A percentile compares a stretch with the other conserved stretches of the same genome.
These are phyloP conservation scores for Coemansia aciculifera DNA, from an alignment of 192 early-diverging fungal species.

Conservation along the genomic window DNA sequence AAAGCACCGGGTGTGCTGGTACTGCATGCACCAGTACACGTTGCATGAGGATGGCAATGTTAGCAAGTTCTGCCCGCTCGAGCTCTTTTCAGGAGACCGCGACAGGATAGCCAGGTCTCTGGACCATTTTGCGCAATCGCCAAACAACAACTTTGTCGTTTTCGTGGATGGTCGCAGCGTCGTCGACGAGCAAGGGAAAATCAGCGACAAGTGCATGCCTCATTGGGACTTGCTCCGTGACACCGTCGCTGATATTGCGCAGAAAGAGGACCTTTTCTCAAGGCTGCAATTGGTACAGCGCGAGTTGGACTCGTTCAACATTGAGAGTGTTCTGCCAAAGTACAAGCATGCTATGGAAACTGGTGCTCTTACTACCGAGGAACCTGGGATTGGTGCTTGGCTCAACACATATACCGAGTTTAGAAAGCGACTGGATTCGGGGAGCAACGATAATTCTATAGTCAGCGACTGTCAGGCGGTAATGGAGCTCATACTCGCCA, in stretches of 20 bases:
- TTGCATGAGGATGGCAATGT: conserved; percentile 42
- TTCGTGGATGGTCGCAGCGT: conserved; percentile 43
- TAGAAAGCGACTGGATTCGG: not conserved
- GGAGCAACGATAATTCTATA: not conserved
- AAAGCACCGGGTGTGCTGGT: conserved; percentile 66
- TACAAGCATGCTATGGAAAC: conserved; percentile 28
- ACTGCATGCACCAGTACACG: conserved; percentile 71
- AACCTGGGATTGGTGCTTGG: conserved; percentile 32
- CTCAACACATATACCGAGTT: conserved; percentile 27
- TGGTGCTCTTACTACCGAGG: conserved; percentile 19
- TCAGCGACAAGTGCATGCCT: conserved; percentile 12
- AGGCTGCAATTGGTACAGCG: conserved; percentile 55
- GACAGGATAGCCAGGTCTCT: conserved; percentile 40
- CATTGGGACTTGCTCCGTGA: conserved; percentile 30
- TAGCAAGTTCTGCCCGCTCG: conserved; percentile 68
- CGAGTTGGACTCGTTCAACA: conserved; percentile 59
- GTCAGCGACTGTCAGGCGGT: conserved; percentile 54
- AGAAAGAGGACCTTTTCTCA: conserved; percentile 47
- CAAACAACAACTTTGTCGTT: conserved; percentile 51
- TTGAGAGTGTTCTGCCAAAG: conserved; percentile 55
- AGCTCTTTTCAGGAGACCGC: conserved; percentile 58
- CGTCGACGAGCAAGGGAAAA: conserved; percentile 8
- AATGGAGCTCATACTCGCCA: conserved; percentile 66
- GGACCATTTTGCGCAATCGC: conserved; percentile 15
- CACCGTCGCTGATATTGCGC: conserved; percentile 43